Conservation (phyloP, 257 asterid genomes). For the Solanum neorickii region DNA sequence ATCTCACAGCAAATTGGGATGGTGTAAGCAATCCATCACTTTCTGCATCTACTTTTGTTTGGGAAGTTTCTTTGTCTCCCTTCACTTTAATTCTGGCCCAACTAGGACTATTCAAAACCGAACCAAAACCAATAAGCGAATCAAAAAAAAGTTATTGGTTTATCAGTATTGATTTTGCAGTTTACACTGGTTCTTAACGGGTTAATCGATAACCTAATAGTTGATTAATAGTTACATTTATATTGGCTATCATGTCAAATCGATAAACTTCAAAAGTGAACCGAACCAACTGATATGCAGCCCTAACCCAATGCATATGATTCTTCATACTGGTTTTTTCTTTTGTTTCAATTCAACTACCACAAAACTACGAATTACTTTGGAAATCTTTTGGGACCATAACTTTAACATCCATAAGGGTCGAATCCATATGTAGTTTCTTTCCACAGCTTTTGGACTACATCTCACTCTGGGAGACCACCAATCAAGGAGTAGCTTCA, state of each 20-base stretch:
- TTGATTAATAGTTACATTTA: neutral
- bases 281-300: neutral
- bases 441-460: neutral
- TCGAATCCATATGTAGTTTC: neutral
- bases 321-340: neutral
- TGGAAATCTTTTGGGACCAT: neutral
- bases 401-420: neutral
- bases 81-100: neutral
- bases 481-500: neutral
- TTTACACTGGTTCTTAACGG: too few relatives aligned
- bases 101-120: neutral
- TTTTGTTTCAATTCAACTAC: neutral
- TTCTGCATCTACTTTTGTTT: neutral
- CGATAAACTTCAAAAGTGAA: neutral
- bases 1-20: neutral
- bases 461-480: neutral
- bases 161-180: neutral
- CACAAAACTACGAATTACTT: neutral
- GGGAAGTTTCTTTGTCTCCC: neutral
- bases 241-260: neutral
- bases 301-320: neutral
- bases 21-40: neutral
- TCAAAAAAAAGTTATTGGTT: neutral
- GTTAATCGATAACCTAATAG: too few relatives aligned
- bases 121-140: neutral